phyloP scores from a whole-genome alignment of 2,329 filamentous ascomycete genomes.

The Colletotrichum lindemuthianum region DNA sequence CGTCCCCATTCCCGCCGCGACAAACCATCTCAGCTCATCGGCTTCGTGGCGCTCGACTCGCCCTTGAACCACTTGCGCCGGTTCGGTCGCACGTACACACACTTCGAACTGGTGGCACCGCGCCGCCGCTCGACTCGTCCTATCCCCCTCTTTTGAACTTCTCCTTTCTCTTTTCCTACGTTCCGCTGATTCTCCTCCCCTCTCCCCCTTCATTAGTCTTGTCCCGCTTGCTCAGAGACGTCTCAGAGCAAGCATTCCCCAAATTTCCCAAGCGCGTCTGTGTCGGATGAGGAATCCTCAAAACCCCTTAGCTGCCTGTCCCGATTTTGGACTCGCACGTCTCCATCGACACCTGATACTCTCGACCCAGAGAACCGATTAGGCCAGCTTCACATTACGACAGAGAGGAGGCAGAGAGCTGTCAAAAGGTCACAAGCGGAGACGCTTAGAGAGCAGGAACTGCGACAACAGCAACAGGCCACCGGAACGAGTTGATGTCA shows the following conservation, averaged over 20 bases:
- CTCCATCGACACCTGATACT: neutral
- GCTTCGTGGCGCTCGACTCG: constrained; percentile 30
- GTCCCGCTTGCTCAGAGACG: neutral
- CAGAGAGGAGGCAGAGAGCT: no score
- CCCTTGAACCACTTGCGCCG: constrained; percentile 28
- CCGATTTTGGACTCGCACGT: constrained; percentile 24
- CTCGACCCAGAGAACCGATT: no score
- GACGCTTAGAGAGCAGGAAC: neutral
- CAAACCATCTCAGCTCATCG: constrained; percentile 21
- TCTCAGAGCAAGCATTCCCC: neutral
- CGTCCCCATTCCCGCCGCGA: constrained; percentile 28
- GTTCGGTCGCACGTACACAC: constrained; percentile 25
- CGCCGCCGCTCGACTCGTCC: constrained; percentile 13
- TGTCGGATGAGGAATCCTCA: constrained; percentile 30
- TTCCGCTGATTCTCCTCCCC: constrained; percentile 13
- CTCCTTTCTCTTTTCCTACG: neutral
- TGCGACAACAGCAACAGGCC: neutral
- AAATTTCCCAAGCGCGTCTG: neutral
- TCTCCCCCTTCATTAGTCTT: constrained; percentile 13
- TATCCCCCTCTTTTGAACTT: constrained; percentile 1
- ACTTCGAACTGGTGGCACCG: constrained; percentile 27
- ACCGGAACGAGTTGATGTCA: neutral
- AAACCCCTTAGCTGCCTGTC: constrained; percentile 34
- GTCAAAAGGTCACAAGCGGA: neutral
- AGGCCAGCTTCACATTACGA: no score